phyloP scores from a whole-genome alignment of 768 basidiomycete species.

The Punctularia strigosozonata region DNA sequence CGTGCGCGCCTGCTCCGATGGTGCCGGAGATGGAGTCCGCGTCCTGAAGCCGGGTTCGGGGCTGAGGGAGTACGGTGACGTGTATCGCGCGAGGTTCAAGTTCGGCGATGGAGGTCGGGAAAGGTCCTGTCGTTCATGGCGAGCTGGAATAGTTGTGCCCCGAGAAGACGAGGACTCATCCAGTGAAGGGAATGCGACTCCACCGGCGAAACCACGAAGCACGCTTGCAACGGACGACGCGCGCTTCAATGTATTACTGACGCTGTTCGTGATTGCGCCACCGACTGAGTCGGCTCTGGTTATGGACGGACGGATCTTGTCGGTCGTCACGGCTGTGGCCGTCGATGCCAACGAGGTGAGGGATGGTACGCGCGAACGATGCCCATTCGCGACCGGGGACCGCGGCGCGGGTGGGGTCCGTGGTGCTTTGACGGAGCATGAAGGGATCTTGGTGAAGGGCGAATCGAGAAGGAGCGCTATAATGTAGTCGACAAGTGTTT shows the following conservation, averaged over 20 bases:
- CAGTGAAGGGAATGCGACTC: constrained; percentile 54
- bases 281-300: no score
- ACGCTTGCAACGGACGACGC: constrained; percentile 77
- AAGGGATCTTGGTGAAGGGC: constrained; percentile 68
- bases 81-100: constrained; percentile 64
- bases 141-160: constrained; percentile 16
- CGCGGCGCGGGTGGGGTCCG: constrained; percentile 27
- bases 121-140: constrained; percentile 21
- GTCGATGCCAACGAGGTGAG: constrained; percentile 36
- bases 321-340: constrained; percentile 31
- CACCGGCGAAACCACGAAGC: constrained; percentile 56
- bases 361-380: constrained; percentile 34
- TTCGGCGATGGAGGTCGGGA: constrained; percentile 72
- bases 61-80: constrained; percentile 62
- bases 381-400: constrained; percentile 18
- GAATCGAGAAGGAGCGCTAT: constrained; percentile 84
- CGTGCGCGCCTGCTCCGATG: constrained; percentile 17
- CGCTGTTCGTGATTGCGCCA: constrained; percentile 50
- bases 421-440: constrained; percentile 36
- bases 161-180: constrained; percentile 40
- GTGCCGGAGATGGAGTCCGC: no score
- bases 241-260: constrained; percentile 57
- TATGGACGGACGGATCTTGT: constrained; percentile 50
- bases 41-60: constrained; percentile 20
- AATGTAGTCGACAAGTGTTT: constrained; percentile 86